Percentiles rank a stretch among this genome's conserved stretches.
phyloP scores from a whole-genome alignment of 306 rosid genomes.

The Sophora flavescens region DNA sequence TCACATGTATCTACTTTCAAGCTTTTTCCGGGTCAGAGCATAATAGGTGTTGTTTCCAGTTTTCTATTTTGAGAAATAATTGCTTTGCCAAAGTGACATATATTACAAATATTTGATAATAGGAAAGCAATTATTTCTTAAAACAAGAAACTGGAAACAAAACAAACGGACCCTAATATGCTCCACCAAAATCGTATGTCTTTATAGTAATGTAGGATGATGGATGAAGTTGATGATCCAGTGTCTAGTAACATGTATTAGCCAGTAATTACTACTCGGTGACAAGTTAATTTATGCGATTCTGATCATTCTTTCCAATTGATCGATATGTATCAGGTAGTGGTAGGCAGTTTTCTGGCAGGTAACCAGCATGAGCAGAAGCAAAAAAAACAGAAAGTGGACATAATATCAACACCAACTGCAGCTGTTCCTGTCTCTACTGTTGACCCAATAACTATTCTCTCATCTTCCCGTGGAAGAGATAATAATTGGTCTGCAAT shows the following conservation, averaged over 20 bases:
- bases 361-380: constrained; percentile 94
- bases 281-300: background rate
- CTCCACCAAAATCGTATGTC: background rate
- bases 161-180: background rate
- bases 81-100: too few species aligned
- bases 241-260: constrained; percentile 6
- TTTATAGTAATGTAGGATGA: background rate
- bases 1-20: constrained; percentile 20
- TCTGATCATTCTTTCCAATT: constrained; percentile 37
- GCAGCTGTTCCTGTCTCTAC: constrained; percentile 69
- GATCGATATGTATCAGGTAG: constrained; percentile 65
- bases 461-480: constrained; percentile 61
- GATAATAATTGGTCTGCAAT: constrained; percentile 70
- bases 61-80: too few species aligned
- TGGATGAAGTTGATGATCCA: background rate
- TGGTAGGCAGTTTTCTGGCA: constrained; percentile 92
- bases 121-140: too few species aligned
- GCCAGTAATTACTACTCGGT: constrained; percentile 3
- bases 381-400: constrained; percentile 79
- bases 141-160: too few species aligned
- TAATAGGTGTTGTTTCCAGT: background rate
- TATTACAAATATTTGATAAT: too few species aligned
- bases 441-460: constrained; percentile 67
- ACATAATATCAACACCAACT: constrained; percentile 57
- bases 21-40: background rate